These are phyloP conservation scores for Elsinoe arachidis DNA, from an alignment of 2,329 filamentous ascomycete species.

Conservation along the genomic window DNA sequence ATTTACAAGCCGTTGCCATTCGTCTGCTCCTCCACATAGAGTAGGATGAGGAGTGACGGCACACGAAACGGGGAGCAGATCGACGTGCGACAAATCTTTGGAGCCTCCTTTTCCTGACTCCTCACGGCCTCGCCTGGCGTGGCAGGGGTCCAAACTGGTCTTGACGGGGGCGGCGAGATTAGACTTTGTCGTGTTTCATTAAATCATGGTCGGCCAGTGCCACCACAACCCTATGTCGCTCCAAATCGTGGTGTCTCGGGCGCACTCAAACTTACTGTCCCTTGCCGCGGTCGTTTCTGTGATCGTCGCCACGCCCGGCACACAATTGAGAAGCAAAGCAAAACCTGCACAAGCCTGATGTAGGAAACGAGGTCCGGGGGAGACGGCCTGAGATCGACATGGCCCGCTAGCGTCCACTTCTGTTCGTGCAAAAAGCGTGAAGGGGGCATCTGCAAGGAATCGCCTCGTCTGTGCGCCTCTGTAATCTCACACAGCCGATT, in stretches of 20 bases:
- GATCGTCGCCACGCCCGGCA: background rate
- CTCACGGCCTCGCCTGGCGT: background rate
- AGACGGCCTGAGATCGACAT: background rate
- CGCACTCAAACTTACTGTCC: background rate
- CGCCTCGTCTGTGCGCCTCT: background rate
- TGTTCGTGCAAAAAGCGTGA: background rate
- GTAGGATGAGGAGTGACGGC: background rate
- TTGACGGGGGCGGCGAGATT: background rate
- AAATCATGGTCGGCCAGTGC: background rate
- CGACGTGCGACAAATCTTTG: background rate
- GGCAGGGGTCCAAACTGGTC: background rate
- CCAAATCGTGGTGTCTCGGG: background rate
- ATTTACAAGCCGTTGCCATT: background rate
- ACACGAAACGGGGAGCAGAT: background rate
- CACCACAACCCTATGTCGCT: background rate
- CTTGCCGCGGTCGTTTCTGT: background rate
- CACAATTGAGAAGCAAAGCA: background rate
- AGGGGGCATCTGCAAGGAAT: background rate
- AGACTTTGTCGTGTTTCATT: conserved; percentile 5
- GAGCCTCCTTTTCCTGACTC: background rate
- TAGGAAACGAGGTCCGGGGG: background rate
- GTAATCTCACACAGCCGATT: background rate
- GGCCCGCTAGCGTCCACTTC: background rate
- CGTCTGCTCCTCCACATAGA: background rate
- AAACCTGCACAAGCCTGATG: too few relatives aligned